Evolutionary conservation across 495 filamentous ascomycete genomes (phyloP), one percentile per base, ranked within the genome.

Genomic region (Zalerion maritima): DNA sequence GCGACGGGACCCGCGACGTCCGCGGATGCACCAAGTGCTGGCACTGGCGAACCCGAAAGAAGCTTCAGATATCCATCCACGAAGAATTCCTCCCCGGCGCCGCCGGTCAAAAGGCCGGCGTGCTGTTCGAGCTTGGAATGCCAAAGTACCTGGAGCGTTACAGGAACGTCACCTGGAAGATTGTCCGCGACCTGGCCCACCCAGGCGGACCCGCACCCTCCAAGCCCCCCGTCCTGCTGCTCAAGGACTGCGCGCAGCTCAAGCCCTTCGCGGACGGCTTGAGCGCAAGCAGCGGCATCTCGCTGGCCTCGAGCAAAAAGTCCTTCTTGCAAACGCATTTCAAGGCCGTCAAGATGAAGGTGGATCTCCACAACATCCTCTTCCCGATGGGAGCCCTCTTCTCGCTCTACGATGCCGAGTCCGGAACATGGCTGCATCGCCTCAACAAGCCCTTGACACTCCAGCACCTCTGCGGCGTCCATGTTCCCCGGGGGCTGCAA

Each of bases 291-390:
- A 15, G 24, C n/a, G 31, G 35, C 16, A 25, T 58, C 9, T 45
- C 49, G 3, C 49, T 60, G 6, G 57, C 45, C 3, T 62, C 57
- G 18, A 36, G 32, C 14, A 53, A 27, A 1, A 62, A 62, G 28
- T 49, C 53, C 1, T 54, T 54, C 32, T 20, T 47, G 1, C 26
- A 34, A 6, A 42, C 46, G 2, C 58, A 60, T 36, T 62, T 49
- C 31, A 37, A 40, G 9, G 8, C 11, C 1, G 18, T 36, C n/a
- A 12, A 20, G 10, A 48, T 57, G 28, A 48, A 46, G 4, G 51
- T 47, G 10, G 12, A 24, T 7, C 36, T 54, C n/a, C 15, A 37
- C 12, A 15, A 51, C 11, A 33, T 58, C 6, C 35, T 34, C 26
- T 26, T 38, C 5, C 44, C 50, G 1, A 40, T 40, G 23, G 49